Evolutionary conservation across 2,329 filamentous ascomycete species (phyloP).

Genomic region (Claviceps sp.): DNA sequence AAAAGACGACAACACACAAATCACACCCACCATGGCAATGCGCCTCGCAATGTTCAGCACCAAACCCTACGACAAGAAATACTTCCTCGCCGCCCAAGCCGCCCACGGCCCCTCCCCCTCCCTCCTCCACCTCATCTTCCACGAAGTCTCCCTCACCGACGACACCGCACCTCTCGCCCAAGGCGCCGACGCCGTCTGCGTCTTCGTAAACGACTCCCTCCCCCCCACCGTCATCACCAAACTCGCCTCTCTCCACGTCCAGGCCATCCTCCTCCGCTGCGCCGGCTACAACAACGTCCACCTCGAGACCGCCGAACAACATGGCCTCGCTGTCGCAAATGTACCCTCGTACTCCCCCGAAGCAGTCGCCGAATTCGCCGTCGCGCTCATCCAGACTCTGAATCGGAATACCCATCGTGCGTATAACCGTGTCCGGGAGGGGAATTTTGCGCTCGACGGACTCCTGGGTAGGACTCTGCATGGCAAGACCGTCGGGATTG

Average conservation of each 20-base stretch:
- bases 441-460: conserved; percentile 54
- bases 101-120: conserved; percentile 28
- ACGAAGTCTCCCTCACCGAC: conserved; percentile 41
- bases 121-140: conserved; percentile 42
- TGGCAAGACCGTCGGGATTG: conserved; percentile 52
- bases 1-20: background rate
- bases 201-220: conserved; percentile 54
- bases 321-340: conserved; percentile 49
- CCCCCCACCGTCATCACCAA: conserved; percentile 35
- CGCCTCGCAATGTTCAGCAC: conserved; percentile 51
- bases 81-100: conserved; percentile 31
- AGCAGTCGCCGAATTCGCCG: conserved; percentile 55
- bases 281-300: conserved; percentile 58
- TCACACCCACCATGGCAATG: conserved; percentile 20
- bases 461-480: conserved; percentile 46
- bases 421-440: conserved; percentile 55
- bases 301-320: conserved; percentile 36
- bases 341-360: conserved; percentile 58
- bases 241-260: conserved; percentile 36
- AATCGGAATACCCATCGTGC: conserved; percentile 56
- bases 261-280: conserved; percentile 50
- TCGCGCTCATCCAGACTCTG: conserved; percentile 53
- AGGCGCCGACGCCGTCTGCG: conserved; percentile 45
- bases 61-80: conserved; percentile 49
- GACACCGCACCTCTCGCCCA: conserved; percentile 43